Evolutionary conservation across 2,329 filamentous ascomycete species (phyloP).

Genomic region (Apiospora kogelbergensis): DNA sequence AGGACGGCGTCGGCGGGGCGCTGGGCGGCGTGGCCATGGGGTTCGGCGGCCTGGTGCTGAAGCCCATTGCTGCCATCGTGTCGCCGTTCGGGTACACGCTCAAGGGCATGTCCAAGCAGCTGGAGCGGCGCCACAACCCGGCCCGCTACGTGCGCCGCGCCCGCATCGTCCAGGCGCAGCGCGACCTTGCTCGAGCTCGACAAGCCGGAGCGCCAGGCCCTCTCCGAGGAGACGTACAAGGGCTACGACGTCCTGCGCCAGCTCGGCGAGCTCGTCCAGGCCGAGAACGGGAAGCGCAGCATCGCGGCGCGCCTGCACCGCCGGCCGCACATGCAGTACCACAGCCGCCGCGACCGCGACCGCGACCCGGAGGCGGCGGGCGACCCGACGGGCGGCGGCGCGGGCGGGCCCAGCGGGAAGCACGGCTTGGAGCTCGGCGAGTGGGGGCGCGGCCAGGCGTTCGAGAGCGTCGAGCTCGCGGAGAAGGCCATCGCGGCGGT

Average conservation of each 20-base stretch:
- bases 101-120: constrained; percentile 64
- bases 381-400: background rate
- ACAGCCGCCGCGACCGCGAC: constrained; percentile 1
- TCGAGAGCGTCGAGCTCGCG: constrained; percentile 50
- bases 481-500: constrained; percentile 46
- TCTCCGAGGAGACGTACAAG: constrained; percentile 32
- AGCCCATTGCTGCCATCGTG: constrained; percentile 61
- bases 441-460: constrained; percentile 43
- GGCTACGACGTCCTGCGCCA: constrained; percentile 44
- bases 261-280: constrained; percentile 39
- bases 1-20: constrained; percentile 55
- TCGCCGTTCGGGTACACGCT: constrained; percentile 62
- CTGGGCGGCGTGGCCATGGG: constrained; percentile 58
- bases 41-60: constrained; percentile 62
- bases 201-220: constrained; percentile 29
- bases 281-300: constrained; percentile 27
- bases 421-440: constrained; percentile 35
- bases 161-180: constrained; percentile 58
- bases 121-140: constrained; percentile 52
- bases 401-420: constrained; percentile 21
- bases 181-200: constrained; percentile 40
- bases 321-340: background rate
- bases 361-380: background rate
- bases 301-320: constrained; percentile 13
- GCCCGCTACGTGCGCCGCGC: constrained; percentile 53